These are phyloP conservation scores for Suillus tomentosus DNA, from an alignment of 768 basidiomycete genomes.

Conservation along the genomic window DNA sequence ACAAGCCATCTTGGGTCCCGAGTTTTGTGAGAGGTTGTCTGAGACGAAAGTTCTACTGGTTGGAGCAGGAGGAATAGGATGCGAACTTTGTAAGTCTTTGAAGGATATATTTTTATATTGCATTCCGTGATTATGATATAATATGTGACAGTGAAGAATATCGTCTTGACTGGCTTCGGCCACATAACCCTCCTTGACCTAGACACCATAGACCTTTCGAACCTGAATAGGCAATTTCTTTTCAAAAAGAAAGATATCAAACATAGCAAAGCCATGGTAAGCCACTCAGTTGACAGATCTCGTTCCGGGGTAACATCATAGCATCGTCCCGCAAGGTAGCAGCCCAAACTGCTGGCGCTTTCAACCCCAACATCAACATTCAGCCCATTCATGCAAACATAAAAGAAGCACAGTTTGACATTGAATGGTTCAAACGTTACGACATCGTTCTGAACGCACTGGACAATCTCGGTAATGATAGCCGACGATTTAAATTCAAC, in stretches of 20 bases:
- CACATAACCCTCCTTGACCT: slow-evolving; percentile 92
- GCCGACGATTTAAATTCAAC: background rate
- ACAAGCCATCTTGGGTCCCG: slow-evolving; percentile 76
- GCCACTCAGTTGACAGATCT: slow-evolving; percentile 17
- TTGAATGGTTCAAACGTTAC: slow-evolving; percentile 88
- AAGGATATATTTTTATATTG: background rate
- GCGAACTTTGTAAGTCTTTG: slow-evolving; percentile 76
- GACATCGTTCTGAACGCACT: slow-evolving; percentile 94
- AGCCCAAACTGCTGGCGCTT: slow-evolving; percentile 76
- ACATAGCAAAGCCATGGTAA: slow-evolving; percentile 89
- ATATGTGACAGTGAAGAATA: slow-evolving; percentile 78
- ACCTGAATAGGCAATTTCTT: slow-evolving; percentile 94
- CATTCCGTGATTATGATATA: slow-evolving; percentile 2
- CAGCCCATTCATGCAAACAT: slow-evolving; percentile 93
- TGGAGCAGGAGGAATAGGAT: slow-evolving; percentile 96
- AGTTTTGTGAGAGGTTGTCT: slow-evolving; percentile 61
- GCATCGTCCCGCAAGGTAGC: slow-evolving; percentile 57
- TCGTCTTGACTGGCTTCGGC: slow-evolving; percentile 91
- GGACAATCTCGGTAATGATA: slow-evolving; percentile 76
- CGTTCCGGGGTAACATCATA: background rate
- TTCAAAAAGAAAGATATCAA: slow-evolving; percentile 98
- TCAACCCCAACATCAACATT: slow-evolving; percentile 88
- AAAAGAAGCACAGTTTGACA: slow-evolving; percentile 88
- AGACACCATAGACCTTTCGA: slow-evolving; percentile 98
- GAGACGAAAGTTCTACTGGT: slow-evolving; percentile 81